Conservation (phyloP, 805 yeast genomes). For the Saturnispora serradocipensis region DNA sequence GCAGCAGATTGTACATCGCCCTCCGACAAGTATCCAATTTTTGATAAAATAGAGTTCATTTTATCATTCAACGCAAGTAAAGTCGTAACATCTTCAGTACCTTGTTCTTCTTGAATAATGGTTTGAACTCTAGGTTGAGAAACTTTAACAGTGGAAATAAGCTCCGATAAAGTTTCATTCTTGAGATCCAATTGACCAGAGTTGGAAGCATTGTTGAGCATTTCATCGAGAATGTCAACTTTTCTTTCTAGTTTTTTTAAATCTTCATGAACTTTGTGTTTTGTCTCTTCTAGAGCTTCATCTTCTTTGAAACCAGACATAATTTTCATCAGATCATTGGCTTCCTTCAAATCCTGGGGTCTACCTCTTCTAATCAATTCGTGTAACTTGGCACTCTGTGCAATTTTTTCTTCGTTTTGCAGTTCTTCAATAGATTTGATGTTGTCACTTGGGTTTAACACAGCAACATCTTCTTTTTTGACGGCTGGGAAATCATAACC, state of each 20-base stretch:
- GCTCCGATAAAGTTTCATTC: conserved; percentile 71
- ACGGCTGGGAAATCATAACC: conserved; percentile 93
- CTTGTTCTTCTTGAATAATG: conserved; percentile 72
- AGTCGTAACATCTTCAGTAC: conserved; percentile 55
- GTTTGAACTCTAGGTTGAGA: conserved; percentile 83
- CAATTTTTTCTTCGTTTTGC: conserved; percentile 85
- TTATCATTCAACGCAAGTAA: conserved; percentile 65
- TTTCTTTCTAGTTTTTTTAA: conserved; percentile 76
- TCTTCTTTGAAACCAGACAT: conserved; percentile 97
- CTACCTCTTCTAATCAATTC: conserved; percentile 92
- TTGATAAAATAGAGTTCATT: conserved; percentile 58
- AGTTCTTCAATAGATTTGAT: conserved; percentile 83
- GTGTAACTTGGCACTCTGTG: conserved; percentile 90
- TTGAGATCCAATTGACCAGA: conserved; percentile 31
- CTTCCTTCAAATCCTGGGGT: conserved; percentile 92
- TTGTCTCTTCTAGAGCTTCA: conserved; percentile 56
- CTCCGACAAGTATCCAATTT: conserved; percentile 53
- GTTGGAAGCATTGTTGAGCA: conserved; percentile 50
- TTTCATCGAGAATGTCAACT: conserved; percentile 78
- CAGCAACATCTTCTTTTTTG: conserved; percentile 85
- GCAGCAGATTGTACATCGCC: conserved; percentile 39
- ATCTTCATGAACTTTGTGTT: conserved; percentile 74
- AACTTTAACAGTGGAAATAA: conserved; percentile 67
- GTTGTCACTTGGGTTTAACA: conserved; percentile 79
- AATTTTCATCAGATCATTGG: conserved; percentile 91